Evolutionary conservation across 179 eudicot species (phyloP), one percentile per base, ranked within the genome.

Genomic region (Spergularia azorica): DNA sequence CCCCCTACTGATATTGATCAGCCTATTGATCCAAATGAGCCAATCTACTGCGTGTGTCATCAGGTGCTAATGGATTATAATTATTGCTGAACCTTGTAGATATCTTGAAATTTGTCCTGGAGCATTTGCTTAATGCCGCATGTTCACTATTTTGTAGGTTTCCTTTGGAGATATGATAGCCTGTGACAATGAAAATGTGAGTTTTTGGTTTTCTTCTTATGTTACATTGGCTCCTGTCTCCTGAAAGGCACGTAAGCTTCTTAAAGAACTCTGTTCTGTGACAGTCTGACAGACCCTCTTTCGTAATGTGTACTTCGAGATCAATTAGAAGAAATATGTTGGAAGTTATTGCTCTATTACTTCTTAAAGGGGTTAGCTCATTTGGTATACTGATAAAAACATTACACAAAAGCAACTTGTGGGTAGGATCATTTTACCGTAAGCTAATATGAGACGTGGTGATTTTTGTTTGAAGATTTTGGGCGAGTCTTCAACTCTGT

Each of bases 161-260:
- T 93, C 97, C 62, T 95, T 88, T 79, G 98, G 98, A 73, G 98
- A 95, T 85, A 95, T 95, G 98, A 93, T 95, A 86, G 98, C 98
- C 39, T 95, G 98, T 79, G 98, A 95, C 91, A 95, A 95, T 79
- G 97, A 95, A 83, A 86, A 87, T 83, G 98, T 91, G 83, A 89
- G 87, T 80, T 75, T 52, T 21, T 55, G n/a, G n/a, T 38, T 18
- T 17, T 56, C 52, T 12, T 60, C 77, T 39, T 70, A 46, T 9
- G 14, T 9, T 67, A 36, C 48, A 67, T 59, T 61, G 63, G 55
- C 13, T 15, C 39, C 4, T 61, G 63, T 41, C 13, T 14, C 52
- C 8, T 67, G 55, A 18, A 58, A 76, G 11, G 58, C 51, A 21
- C 10, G 5, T 2, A 10, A 61, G 6, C 20, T 71, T 21, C n/a